A percentile compares a stretch with the other conserved stretches of the same genome.
These are phyloP conservation scores for Cladosporium sp. DNA, from an alignment of 2,329 filamentous ascomycete genomes.

Conservation along the genomic window DNA sequence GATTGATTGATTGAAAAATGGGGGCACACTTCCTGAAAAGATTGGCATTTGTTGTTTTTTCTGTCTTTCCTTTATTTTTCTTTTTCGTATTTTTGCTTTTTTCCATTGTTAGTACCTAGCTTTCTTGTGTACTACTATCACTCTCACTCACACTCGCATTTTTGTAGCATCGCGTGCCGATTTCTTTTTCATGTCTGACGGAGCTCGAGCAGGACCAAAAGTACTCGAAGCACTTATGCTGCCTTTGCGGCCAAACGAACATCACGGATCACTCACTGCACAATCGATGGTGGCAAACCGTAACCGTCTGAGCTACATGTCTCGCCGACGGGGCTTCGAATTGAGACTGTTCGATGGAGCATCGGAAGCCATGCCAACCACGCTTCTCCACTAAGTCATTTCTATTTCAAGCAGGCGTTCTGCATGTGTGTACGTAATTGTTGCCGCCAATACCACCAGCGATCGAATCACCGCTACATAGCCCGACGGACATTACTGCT, in stretches of 20 bases:
- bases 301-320: not conserved
- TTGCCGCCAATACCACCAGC: too few relatives aligned
- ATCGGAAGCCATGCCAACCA: too few relatives aligned
- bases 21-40: conserved; percentile 7
- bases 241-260: not conserved
- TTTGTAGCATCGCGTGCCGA: not conserved
- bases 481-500: too few relatives aligned
- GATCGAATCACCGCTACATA: not conserved
- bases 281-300: not conserved
- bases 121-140: conserved; percentile 4
- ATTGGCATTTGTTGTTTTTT: conserved; percentile 12
- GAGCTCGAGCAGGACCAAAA: too few relatives aligned
- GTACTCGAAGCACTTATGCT: not conserved
- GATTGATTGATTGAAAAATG: conserved; percentile 9
- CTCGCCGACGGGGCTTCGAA: not conserved
- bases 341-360: not conserved
- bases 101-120: not conserved
- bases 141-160: not conserved
- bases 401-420: not conserved
- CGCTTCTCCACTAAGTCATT: not conserved
- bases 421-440: too few relatives aligned
- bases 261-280: not conserved
- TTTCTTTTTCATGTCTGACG: too few relatives aligned
- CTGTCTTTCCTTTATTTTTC: not conserved
- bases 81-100: conserved; percentile 8